A percentile compares a stretch with the other conserved stretches of the same genome.
Evolutionary conservation across 2,329 filamentous ascomycete species (phyloP).

Genomic region (Aspergillus pseudoglaucus): DNA sequence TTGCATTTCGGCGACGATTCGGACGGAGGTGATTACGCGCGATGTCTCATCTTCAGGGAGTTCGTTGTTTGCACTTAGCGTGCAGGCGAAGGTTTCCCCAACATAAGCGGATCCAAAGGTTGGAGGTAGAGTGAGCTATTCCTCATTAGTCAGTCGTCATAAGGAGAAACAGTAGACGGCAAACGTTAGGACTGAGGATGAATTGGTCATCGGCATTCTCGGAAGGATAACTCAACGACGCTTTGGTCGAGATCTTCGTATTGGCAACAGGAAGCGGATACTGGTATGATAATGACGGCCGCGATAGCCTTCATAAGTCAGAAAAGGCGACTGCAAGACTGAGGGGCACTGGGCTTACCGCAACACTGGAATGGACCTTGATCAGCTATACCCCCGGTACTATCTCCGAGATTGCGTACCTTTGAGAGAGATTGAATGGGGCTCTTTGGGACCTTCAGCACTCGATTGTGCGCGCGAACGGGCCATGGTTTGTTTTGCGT

Average conservation of each 20-base stretch:
- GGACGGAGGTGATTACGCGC: constrained; percentile 63
- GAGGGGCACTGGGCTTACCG: constrained; percentile 25
- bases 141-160: constrained; percentile 6
- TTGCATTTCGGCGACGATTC: constrained; percentile 90
- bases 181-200: constrained; percentile 50
- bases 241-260: constrained; percentile 50
- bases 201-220: constrained; percentile 45
- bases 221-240: constrained; percentile 67
- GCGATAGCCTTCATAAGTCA: constrained; percentile 60
- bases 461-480: constrained; percentile 37
- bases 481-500: constrained; percentile 28
- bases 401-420: constrained; percentile 32
- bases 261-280: constrained; percentile 41
- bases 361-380: constrained; percentile 21
- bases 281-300: constrained; percentile 48
- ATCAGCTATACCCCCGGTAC: constrained; percentile 14
- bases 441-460: constrained; percentile 56
- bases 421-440: constrained; percentile 72
- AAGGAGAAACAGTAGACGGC: constrained; percentile 4
- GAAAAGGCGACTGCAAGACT: constrained; percentile 1
- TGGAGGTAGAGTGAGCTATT: constrained; percentile 69
- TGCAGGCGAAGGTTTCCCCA: constrained; percentile 90
- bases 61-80: constrained; percentile 93
- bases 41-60: constrained; percentile 36
- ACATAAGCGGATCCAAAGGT: constrained; percentile 94